phyloP scores from a whole-genome alignment of 1,284 basidiomycete species.

The Cronartium quercuum region DNA sequence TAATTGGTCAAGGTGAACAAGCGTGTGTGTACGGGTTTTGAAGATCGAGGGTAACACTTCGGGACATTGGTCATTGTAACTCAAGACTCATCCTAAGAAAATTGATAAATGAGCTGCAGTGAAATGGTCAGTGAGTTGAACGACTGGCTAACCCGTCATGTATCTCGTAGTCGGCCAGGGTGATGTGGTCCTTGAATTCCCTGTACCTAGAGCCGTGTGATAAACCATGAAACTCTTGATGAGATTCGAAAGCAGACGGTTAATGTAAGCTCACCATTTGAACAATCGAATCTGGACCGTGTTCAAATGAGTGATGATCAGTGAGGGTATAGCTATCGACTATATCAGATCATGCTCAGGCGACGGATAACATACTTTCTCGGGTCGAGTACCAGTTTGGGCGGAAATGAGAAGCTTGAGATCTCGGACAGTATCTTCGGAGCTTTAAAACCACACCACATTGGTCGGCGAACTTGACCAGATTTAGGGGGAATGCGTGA shows the following conservation, averaged over 20 bases:
- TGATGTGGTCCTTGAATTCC: constrained; percentile 60
- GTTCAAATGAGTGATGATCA: background rate
- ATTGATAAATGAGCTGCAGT: too few species aligned
- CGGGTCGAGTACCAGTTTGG: constrained; percentile 77
- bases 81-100: too few species aligned
- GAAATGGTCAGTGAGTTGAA: too few species aligned
- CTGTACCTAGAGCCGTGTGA: constrained; percentile 39
- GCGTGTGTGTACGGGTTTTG: too few species aligned
- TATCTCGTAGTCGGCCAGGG: constrained; percentile 87
- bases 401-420: constrained; percentile 94
- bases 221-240: background rate
- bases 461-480: background rate
- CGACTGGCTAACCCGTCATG: constrained; percentile 60
- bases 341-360: background rate
- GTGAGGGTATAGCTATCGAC: background rate
- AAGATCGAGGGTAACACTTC: too few species aligned
- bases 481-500: too few species aligned
- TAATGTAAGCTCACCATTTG: constrained; percentile 69
- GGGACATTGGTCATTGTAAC: too few species aligned
- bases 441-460: constrained; percentile 57
- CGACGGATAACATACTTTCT: constrained; percentile 46
- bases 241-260: too few species aligned
- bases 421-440: constrained; percentile 93
- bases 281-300: constrained; percentile 80
- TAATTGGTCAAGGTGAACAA: too few species aligned